Conservation (phyloP, 257 asterid genomes). For the Capsicum pubescens region DNA sequence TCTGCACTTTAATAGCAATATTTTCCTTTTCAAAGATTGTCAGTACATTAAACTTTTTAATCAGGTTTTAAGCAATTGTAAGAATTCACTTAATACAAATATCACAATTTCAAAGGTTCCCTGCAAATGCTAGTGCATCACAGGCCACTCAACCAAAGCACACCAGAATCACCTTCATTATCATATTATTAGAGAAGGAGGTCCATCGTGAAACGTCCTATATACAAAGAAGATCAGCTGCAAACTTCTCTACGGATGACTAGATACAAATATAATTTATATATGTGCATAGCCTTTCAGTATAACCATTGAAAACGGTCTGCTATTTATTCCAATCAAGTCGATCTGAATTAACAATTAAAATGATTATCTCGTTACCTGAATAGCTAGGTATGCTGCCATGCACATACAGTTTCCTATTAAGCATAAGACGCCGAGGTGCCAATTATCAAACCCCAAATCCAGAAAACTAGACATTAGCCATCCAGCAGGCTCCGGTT, state of each 20-base stretch:
- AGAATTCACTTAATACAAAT: background rate
- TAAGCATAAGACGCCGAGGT: constrained; percentile 86
- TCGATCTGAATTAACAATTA: background rate
- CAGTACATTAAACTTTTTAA: background rate
- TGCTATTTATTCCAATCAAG: constrained; percentile 13
- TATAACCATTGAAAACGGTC: background rate
- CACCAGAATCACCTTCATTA: background rate
- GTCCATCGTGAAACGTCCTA: background rate
- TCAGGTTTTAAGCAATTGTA: background rate
- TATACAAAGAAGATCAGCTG: background rate
- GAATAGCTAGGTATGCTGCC: constrained; percentile 88
- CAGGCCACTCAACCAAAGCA: constrained; percentile 9
- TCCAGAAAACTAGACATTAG: constrained; percentile 63
- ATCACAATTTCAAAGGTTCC: background rate
- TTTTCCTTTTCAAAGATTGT: background rate
- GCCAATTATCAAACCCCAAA: constrained; percentile 79
- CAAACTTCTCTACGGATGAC: background rate
- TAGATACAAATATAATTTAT: background rate
- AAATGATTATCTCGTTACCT: constrained; percentile 51
- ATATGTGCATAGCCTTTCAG: background rate
- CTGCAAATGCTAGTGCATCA: constrained; percentile 22
- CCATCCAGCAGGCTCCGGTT: constrained; percentile 86
- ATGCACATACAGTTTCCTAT: constrained; percentile 94
- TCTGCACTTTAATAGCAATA: background rate
- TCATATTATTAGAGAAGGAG: constrained; percentile 16